These are phyloP conservation scores for Vitis hybrid DNA, from an alignment of 177 flowering plant species.

Conservation along the genomic window DNA sequence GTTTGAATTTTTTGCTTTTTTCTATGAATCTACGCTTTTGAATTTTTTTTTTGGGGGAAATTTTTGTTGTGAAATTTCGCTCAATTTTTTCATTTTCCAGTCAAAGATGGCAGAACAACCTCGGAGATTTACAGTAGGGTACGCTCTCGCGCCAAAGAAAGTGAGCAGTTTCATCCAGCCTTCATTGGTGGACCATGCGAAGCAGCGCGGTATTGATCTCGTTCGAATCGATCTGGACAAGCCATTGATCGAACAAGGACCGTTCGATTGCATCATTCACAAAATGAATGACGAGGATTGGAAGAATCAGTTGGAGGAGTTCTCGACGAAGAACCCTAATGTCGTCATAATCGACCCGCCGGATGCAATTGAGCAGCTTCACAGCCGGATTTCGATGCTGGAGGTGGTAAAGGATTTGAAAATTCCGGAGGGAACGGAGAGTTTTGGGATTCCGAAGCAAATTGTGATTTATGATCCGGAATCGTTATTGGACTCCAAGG, in stretches of 20 bases:
- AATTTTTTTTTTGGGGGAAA: too few species aligned
- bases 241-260: slow-evolving; percentile 34
- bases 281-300: slow-evolving; percentile 35
- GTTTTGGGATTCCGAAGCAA: slow-evolving; percentile 22
- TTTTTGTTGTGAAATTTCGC: too few species aligned
- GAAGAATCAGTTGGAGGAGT: slow-evolving; percentile 23
- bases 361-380: slow-evolving; percentile 18
- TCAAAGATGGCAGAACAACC: slow-evolving; percentile 3
- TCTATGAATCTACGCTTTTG: too few species aligned
- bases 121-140: slow-evolving; percentile 26
- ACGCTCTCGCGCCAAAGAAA: slow-evolving; percentile 41
- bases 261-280: slow-evolving; percentile 49
- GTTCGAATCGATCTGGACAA: slow-evolving; percentile 23
- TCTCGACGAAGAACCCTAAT: slow-evolving; percentile 20
- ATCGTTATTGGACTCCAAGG: background rate
- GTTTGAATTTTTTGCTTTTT: too few species aligned
- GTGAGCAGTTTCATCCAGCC: slow-evolving; percentile 28
- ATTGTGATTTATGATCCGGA: slow-evolving; percentile 12
- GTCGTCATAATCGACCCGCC: slow-evolving; percentile 29
- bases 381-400: slow-evolving; percentile 32
- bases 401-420: slow-evolving; percentile 17
- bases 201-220: slow-evolving; percentile 28
- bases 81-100: background rate
- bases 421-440: background rate
- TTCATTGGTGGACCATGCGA: slow-evolving; percentile 31